Conservation (phyloP, 2,329 filamentous ascomycete species). For the Fusarium pseudocircinatum region DNA sequence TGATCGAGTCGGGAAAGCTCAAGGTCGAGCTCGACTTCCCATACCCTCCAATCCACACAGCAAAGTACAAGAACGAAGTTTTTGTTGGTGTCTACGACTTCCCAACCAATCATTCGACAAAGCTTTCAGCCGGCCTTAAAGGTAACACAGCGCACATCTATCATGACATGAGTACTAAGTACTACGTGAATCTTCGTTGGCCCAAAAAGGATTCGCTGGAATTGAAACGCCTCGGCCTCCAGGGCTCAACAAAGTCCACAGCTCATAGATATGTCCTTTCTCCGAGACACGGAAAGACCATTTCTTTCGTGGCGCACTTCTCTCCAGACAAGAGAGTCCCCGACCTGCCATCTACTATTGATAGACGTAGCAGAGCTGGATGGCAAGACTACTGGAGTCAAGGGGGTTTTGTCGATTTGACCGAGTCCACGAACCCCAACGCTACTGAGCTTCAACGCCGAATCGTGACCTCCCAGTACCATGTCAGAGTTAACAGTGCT, state of each 20-base stretch:
- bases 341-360: constrained; percentile 38
- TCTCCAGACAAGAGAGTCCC: constrained; percentile 41
- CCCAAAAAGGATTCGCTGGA: constrained; percentile 29
- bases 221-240: constrained; percentile 31
- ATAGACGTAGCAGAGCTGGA: constrained; percentile 36
- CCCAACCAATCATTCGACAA: constrained; percentile 51
- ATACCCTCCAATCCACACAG: constrained; percentile 52
- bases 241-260: constrained; percentile 34
- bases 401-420: constrained; percentile 56
- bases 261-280: constrained; percentile 49
- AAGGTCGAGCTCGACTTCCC: constrained; percentile 55
- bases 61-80: constrained; percentile 55
- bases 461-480: constrained; percentile 55
- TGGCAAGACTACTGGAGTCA: constrained; percentile 52
- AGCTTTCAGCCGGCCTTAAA: constrained; percentile 17
- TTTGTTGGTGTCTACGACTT: constrained; percentile 55
- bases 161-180: constrained; percentile 52
- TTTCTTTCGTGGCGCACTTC: constrained; percentile 50
- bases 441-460: constrained; percentile 56
- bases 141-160: constrained; percentile 45
- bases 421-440: constrained; percentile 46
- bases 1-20: constrained; percentile 48
- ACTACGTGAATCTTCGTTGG: constrained; percentile 53
- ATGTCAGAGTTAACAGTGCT: constrained; percentile 55
- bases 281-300: neutral